Percentiles rank a stretch among this genome's conserved stretches.
These are phyloP conservation scores for Alternaria arbusti DNA, from an alignment of 2,329 filamentous ascomycete genomes.

Conservation along the genomic window DNA sequence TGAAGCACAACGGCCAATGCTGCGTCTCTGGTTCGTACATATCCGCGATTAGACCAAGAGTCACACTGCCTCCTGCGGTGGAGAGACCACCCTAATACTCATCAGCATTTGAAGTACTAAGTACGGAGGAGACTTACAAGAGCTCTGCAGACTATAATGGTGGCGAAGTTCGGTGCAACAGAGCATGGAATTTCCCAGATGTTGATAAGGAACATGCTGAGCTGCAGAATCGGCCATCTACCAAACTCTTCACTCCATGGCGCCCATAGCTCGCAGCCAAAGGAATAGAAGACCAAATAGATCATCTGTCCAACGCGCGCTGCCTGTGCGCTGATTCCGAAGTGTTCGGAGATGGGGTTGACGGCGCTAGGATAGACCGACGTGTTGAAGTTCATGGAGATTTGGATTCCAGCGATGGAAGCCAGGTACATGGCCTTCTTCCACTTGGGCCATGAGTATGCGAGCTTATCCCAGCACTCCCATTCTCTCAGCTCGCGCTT, in stretches of 20 bases:
- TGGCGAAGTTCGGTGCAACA: slow-evolving; percentile 67
- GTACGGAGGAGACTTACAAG: slow-evolving; percentile 60
- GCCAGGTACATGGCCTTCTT: slow-evolving; percentile 60
- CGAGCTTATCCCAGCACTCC: slow-evolving; percentile 56
- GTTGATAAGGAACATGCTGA: slow-evolving; percentile 67
- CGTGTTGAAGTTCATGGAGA: slow-evolving; percentile 64
- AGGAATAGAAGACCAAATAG: slow-evolving; percentile 79
- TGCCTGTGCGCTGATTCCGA: slow-evolving; percentile 49
- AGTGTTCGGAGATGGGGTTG: slow-evolving; percentile 63
- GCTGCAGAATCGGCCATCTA: slow-evolving; percentile 61
- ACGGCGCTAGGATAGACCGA: slow-evolving; percentile 62
- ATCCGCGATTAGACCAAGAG: slow-evolving; percentile 67
- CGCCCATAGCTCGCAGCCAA: slow-evolving; percentile 86
- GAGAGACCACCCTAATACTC: slow-evolving; percentile 40
- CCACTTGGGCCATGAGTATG: slow-evolving; percentile 53
- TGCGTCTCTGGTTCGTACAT: slow-evolving; percentile 64
- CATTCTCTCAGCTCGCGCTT: slow-evolving; percentile 44
- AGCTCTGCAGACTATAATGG: slow-evolving; percentile 66
- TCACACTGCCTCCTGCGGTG: slow-evolving; percentile 68
- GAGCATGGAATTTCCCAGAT: slow-evolving; percentile 71
- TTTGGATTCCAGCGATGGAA: slow-evolving; percentile 61
- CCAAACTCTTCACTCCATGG: slow-evolving; percentile 78
- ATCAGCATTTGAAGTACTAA: slow-evolving; percentile 64
- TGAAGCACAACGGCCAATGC: slow-evolving; percentile 66
- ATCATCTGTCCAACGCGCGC: slow-evolving; percentile 34